These are phyloP conservation scores for Pseudocercospora vitis DNA, from an alignment of 2,329 filamentous ascomycete genomes.

Conservation along the genomic window DNA sequence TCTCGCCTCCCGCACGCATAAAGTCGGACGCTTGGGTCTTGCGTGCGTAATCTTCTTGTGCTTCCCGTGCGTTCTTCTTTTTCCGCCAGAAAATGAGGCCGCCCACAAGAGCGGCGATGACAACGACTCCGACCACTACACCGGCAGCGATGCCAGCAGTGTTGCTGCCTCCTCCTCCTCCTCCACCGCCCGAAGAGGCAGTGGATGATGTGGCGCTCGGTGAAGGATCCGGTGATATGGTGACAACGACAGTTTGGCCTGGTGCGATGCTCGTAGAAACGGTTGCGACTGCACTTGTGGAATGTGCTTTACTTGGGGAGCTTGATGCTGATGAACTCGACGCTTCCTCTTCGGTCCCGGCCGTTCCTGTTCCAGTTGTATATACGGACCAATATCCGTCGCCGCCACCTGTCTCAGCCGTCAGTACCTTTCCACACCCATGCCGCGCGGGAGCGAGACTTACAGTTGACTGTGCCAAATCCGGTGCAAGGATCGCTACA, in stretches of 20 bases:
- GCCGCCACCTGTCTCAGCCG: conserved; percentile 57
- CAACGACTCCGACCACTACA: conserved; percentile 80
- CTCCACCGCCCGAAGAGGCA: conserved; percentile 41
- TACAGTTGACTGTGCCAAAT: conserved; percentile 16
- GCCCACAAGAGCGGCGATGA: conserved; percentile 63
- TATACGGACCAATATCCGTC: conserved; percentile 53
- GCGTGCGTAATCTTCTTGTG: conserved; percentile 81
- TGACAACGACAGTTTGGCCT: conserved; percentile 41
- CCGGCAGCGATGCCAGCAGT: conserved; percentile 83
- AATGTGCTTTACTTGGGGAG: conserved; percentile 16
- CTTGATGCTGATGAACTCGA: conserved; percentile 20
- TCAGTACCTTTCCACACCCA: neutral
- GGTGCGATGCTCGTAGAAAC: conserved; percentile 36
- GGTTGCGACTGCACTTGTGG: conserved; percentile 21
- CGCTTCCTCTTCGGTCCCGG: conserved; percentile 29
- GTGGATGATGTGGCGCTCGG: conserved; percentile 44
- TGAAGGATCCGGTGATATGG: conserved; percentile 28
- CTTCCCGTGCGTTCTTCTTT: conserved; percentile 70
- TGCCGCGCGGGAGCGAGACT: neutral
- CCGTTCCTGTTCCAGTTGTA: conserved; percentile 41
- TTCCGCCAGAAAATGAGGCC: conserved; percentile 74
- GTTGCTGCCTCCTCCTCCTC: conserved; percentile 53
- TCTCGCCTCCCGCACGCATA: conserved; percentile 50
- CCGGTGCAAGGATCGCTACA: conserved; percentile 63
- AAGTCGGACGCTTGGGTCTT: conserved; percentile 79